Conservation (phyloP, 176 grass and related monocot genomes). For the Bonia amplexicaulis region DNA sequence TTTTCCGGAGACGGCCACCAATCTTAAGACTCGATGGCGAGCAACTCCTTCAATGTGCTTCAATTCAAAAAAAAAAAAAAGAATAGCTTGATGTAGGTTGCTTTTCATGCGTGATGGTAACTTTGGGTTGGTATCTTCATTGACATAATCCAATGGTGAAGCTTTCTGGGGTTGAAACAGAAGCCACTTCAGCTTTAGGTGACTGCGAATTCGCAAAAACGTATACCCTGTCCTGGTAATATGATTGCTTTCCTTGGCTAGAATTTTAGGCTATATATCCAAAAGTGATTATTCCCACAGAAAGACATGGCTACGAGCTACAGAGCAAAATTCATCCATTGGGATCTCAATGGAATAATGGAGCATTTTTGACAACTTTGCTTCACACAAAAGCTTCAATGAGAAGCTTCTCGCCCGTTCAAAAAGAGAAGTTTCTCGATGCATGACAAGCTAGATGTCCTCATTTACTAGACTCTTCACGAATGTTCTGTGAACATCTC, state of each 20-base stretch:
- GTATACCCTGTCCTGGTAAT: neutral
- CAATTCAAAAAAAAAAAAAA: neutral
- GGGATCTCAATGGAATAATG: neutral
- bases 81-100: neutral
- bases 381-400: slow-evolving; percentile 11
- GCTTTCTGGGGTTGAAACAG: slow-evolving; percentile 10
- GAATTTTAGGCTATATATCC: neutral
- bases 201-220: neutral
- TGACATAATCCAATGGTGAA: slow-evolving; percentile 6
- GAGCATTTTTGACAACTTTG: neutral
- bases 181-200: neutral
- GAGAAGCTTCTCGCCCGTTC: neutral
- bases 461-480: slow-evolving; percentile 16
- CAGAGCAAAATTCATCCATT: neutral
- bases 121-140: neutral
- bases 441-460: neutral
- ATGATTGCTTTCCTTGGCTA: neutral
- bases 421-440: neutral
- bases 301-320: slow-evolving; percentile 6
- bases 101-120: slow-evolving; percentile 16
- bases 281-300: neutral
- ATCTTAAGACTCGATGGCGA: neutral
- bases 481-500: slow-evolving; percentile 22
- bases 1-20: slow-evolving; percentile 29
- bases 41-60: slow-evolving; percentile 1